Percentiles rank a stretch among this genome's conserved stretches.
These are phyloP conservation scores for Saxophila tyrrhenica DNA, from an alignment of 495 filamentous ascomycete species.

Conservation along the genomic window DNA sequence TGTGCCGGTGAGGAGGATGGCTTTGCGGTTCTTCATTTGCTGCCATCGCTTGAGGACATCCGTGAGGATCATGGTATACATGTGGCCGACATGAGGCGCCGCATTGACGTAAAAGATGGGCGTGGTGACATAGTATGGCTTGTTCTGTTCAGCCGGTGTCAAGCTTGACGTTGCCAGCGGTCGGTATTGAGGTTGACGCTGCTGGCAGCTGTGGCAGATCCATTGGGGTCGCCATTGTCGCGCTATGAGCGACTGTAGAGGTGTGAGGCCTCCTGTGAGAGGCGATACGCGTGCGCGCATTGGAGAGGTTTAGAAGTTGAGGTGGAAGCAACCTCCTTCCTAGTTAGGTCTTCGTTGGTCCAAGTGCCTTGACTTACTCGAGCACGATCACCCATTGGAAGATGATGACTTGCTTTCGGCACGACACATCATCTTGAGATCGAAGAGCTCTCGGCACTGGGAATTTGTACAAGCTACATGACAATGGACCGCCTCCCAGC, in stretches of 20 bases:
- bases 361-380: too few relatives aligned
- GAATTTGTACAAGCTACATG: too few relatives aligned
- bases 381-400: too few relatives aligned
- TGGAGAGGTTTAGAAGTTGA: too few relatives aligned
- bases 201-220: slow-evolving; percentile 13
- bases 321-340: too few relatives aligned
- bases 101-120: slow-evolving; percentile 99
- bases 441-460: too few relatives aligned
- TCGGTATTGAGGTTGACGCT: slow-evolving; percentile 1
- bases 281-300: slow-evolving; percentile 3
- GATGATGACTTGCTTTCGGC: too few relatives aligned
- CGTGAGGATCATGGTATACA: slow-evolving; percentile 83
- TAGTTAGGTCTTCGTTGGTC: too few relatives aligned
- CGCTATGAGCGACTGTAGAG: slow-evolving; percentile 15
- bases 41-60: slow-evolving; percentile 94
- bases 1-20: slow-evolving; percentile 80
- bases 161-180: neutral
- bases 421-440: too few relatives aligned
- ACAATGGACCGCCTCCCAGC: slow-evolving; percentile 1
- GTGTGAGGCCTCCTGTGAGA: neutral
- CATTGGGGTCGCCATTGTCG: slow-evolving; percentile 22
- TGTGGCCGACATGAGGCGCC: slow-evolving; percentile 84
- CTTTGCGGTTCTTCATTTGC: slow-evolving; percentile 55
- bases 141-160: slow-evolving; percentile 25
- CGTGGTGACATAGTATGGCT: slow-evolving; percentile 92